Evolutionary conservation across 495 filamentous ascomycete genomes (phyloP), one percentile per base, ranked within the genome.

Genomic region (Penicillium nucicola): DNA sequence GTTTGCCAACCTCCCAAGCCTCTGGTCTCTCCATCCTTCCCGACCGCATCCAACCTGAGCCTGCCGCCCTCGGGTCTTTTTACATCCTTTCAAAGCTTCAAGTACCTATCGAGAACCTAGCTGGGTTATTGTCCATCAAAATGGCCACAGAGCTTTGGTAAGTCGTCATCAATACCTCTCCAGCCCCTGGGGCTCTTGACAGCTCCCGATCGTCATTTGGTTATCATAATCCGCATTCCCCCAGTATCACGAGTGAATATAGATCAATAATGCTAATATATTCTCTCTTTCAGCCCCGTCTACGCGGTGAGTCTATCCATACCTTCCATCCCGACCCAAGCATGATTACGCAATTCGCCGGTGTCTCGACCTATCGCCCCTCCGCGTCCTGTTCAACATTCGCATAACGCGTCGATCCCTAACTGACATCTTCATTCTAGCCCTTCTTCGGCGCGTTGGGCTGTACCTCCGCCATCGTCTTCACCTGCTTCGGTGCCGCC

Each of bases 371-470:
- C 46, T 2, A n/a, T n/a, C 20, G 50, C 55, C 57, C 39, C 51
- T 43, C 57, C 43, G 45, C 42, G 35, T 48, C 40, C 20, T 45
- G 32, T 22, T 46, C n/a, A 42, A n/a, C 40, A 17, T 20, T 44
- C 12, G 43, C 47, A 35, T 11, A 17, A 17, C 35, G 28, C 36
- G 34, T 50, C 14, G 38, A 42, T 39, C 38, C 41, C 60, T 67
- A 49, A 57, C 65, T 72, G 52, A 68, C 51, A 38, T 48, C 28
- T 19, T 15, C 15, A 30, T 42, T 67, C 51, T 66, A 95, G 93
- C 93, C 93, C 70, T 99, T 99, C 80, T 99, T 99, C 71, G 92
- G 95, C 78, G 91, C 91, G 71, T 95, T 99, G 86, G 93, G 93
- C 69, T 99, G 93, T 81, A 95, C 92, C 49, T 89, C 90, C 56